These are phyloP conservation scores for Prunella vulgaris DNA, from an alignment of 257 asterid species.

Conservation along the genomic window DNA sequence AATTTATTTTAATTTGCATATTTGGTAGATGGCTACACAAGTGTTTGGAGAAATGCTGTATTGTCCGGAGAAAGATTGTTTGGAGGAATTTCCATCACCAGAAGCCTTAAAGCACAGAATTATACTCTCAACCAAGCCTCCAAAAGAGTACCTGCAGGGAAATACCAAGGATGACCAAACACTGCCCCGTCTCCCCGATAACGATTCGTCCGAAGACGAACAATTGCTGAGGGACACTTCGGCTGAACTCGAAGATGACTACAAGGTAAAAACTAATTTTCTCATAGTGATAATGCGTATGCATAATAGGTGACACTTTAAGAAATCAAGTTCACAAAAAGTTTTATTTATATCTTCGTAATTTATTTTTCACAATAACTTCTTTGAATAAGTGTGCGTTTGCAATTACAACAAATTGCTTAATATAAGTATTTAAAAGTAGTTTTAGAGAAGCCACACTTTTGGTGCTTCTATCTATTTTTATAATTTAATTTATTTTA, in stretches of 20 bases:
- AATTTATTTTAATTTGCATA: background rate
- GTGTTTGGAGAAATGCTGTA: constrained; percentile 89
- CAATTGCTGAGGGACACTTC: background rate
- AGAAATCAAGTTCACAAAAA: too few species aligned
- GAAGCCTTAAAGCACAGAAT: constrained; percentile 62
- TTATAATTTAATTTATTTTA: too few species aligned
- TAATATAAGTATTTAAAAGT: too few species aligned
- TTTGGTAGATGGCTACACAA: constrained; percentile 58
- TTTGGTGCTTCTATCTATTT: too few species aligned
- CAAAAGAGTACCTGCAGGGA: constrained; percentile 59
- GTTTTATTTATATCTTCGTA: too few species aligned
- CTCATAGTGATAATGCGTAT: too few species aligned
- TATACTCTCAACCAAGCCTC: constrained; percentile 90
- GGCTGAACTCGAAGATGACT: constrained; percentile 24
- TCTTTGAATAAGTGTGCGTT: too few species aligned
- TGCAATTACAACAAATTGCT: too few species aligned
- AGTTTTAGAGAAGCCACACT: too few species aligned
- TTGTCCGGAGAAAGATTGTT: constrained; percentile 49
- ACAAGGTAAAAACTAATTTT: constrained; percentile 30
- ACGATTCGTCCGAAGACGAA: constrained; percentile 44
- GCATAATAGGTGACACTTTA: too few species aligned
- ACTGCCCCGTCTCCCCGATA: constrained; percentile 26
- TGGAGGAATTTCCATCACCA: constrained; percentile 83
- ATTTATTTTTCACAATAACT: too few species aligned
- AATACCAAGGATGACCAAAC: constrained; percentile 27